Conservation (phyloP, 768 basidiomycete species). For the Mycena albidolilacea region DNA sequence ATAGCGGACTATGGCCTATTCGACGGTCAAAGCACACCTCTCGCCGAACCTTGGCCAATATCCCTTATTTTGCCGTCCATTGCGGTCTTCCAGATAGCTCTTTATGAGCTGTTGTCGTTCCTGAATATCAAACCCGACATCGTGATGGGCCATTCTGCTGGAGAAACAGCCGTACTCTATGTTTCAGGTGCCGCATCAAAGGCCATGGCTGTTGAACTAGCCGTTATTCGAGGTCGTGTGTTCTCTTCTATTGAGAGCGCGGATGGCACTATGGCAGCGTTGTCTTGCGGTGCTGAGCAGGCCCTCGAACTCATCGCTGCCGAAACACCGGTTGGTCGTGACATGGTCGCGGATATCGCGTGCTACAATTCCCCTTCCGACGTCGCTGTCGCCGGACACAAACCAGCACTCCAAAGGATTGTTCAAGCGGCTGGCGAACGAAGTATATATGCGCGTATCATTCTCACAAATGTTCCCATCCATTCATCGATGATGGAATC, state of each 20-base stretch:
- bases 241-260: not conserved
- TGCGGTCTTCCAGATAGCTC: conserved; percentile 49
- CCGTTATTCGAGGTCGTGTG: conserved; percentile 46
- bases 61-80: conserved; percentile 45
- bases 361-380: not conserved
- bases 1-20: conserved; percentile 48
- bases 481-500: not conserved
- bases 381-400: not conserved
- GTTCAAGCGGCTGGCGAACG: not conserved
- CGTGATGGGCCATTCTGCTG: conserved; percentile 52
- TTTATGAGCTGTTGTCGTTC: conserved; percentile 39
- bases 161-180: conserved; percentile 51
- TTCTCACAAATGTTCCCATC: not conserved
- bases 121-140: conserved; percentile 44
- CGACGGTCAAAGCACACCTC: not conserved
- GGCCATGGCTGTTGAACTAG: conserved; percentile 48
- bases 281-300: not conserved
- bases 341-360: not conserved
- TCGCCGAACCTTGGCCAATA: conserved; percentile 21
- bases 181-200: conserved; percentile 41
- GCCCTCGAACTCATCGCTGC: not conserved
- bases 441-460: not conserved
- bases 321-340: not conserved
- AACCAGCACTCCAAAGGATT: not conserved
- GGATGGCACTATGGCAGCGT: not conserved